Percentiles rank a stretch among this genome's conserved stretches.
Conservation (phyloP, 768 basidiomycete genomes). For the Pulveroboletus sp. region DNA sequence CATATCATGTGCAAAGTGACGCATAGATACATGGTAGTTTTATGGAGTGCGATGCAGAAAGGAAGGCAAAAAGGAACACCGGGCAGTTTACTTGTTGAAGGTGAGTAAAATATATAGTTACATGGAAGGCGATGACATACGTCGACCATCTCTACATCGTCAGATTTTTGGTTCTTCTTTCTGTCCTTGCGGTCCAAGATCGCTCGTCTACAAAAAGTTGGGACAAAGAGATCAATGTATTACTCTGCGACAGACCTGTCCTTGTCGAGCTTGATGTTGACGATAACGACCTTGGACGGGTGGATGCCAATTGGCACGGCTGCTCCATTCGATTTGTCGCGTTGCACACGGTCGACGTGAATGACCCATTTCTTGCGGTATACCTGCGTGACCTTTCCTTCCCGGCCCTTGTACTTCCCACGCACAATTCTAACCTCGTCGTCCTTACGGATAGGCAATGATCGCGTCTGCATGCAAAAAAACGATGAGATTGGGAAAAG, state of each 20-base stretch:
- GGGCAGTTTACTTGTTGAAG: slow-evolving; percentile 22
- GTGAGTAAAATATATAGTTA: slow-evolving; percentile 12
- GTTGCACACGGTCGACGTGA: slow-evolving; percentile 95
- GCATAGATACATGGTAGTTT: slow-evolving; percentile 72
- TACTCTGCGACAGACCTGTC: slow-evolving; percentile 54
- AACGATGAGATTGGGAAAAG: not conserved
- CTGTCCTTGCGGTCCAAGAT: slow-evolving; percentile 86
- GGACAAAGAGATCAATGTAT: not conserved
- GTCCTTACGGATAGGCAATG: slow-evolving; percentile 94
- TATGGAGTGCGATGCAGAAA: slow-evolving; percentile 30
- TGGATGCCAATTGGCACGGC: slow-evolving; percentile 92
- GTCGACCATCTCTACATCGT: slow-evolving; percentile 79
- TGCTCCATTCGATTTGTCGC: slow-evolving; percentile 97
- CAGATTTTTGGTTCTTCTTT: slow-evolving; percentile 55
- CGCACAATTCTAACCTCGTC: slow-evolving; percentile 97
- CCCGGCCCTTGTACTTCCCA: slow-evolving; percentile 97
- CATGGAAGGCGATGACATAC: slow-evolving; percentile 44
- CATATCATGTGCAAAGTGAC: slow-evolving; percentile 52
- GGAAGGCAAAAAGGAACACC: slow-evolving; percentile 8
- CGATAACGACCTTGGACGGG: slow-evolving; percentile 96
- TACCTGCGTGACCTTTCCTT: slow-evolving; percentile 97
- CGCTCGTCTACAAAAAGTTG: slow-evolving; percentile 53
- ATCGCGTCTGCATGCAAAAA: slow-evolving; percentile 60
- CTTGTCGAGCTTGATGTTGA: slow-evolving; percentile 89
- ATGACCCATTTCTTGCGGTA: slow-evolving; percentile 99